Evolutionary conservation across 2,329 filamentous ascomycete genomes (phyloP).

Genomic region (Huntiella abstrusa): DNA sequence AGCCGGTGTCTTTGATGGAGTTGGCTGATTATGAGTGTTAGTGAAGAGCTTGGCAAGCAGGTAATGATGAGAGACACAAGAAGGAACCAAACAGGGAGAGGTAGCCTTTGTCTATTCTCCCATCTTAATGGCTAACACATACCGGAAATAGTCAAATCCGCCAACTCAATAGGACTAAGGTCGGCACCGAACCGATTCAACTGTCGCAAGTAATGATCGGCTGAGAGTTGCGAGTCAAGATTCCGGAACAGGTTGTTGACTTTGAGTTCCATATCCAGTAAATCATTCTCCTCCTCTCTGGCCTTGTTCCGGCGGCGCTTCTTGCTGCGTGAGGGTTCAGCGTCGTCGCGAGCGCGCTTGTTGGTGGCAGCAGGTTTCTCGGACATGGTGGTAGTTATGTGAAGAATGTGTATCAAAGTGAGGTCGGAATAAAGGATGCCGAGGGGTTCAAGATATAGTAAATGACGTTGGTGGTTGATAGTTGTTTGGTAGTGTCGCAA

Average conservation of each 20-base stretch:
- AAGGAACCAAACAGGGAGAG: too few relatives aligned
- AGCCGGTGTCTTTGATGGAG: slow-evolving; percentile 62
- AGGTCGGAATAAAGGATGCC: too few relatives aligned
- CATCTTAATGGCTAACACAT: slow-evolving; percentile 15
- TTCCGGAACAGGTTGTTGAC: slow-evolving; percentile 64
- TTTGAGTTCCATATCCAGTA: slow-evolving; percentile 48
- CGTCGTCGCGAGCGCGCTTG: slow-evolving; percentile 34
- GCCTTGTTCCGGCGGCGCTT: slow-evolving; percentile 37
- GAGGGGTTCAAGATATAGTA: too few relatives aligned
- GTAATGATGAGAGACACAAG: neutral
- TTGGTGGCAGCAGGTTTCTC: slow-evolving; percentile 19
- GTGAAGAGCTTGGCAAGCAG: too few relatives aligned
- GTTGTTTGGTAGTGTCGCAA: too few relatives aligned
- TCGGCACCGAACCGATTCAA: slow-evolving; percentile 62
- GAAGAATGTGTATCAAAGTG: too few relatives aligned
- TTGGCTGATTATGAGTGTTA: slow-evolving; percentile 30
- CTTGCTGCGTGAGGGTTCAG: slow-evolving; percentile 13
- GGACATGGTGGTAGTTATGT: slow-evolving; percentile 17
- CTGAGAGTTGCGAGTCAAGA: slow-evolving; percentile 68
- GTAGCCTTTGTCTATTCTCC: neutral
- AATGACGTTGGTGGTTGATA: too few relatives aligned
- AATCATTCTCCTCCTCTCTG: slow-evolving; percentile 33
- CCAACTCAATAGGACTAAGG: slow-evolving; percentile 64
- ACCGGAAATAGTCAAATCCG: slow-evolving; percentile 68
- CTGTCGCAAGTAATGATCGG: slow-evolving; percentile 69